Conservation (phyloP, 148 eudicot genomes). For the Silene uniflora region DNA sequence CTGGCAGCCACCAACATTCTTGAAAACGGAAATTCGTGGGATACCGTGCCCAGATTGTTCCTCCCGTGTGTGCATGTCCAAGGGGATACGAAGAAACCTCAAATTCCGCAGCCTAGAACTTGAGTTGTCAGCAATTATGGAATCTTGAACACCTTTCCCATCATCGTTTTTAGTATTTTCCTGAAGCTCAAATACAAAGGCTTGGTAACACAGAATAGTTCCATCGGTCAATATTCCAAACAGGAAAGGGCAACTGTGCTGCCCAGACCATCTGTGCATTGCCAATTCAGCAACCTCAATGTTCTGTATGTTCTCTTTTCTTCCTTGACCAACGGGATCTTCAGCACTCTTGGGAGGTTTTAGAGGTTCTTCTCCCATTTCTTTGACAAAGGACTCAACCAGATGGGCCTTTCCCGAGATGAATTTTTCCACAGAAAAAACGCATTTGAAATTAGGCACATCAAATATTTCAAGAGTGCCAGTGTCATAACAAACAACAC, state of each 20-base stretch:
- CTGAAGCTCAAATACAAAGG: constrained; percentile 71
- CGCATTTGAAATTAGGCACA: constrained; percentile 75
- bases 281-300: constrained; percentile 74
- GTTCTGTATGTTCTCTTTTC: constrained; percentile 57
- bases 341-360: constrained; percentile 31
- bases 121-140: constrained; percentile 28
- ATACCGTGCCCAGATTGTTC: constrained; percentile 46
- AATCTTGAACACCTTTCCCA: constrained; percentile 38
- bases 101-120: constrained; percentile 82
- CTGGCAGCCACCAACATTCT: constrained; percentile 79
- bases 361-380: constrained; percentile 34
- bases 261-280: constrained; percentile 83
- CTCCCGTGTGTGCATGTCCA: constrained; percentile 78
- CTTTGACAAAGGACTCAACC: constrained; percentile 55
- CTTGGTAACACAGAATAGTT: constrained; percentile 85
- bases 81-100: constrained; percentile 72
- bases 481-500: constrained; percentile 70
- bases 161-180: constrained; percentile 63
- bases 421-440: constrained; percentile 70
- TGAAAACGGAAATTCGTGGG: constrained; percentile 67
- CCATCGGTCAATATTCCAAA: constrained; percentile 88
- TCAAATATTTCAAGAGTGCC: constrained; percentile 89
- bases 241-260: constrained; percentile 74
- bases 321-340: constrained; percentile 45
- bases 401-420: constrained; percentile 70